Conservation (phyloP, 257 asterid genomes). For the Scutellaria baicalensis region DNA sequence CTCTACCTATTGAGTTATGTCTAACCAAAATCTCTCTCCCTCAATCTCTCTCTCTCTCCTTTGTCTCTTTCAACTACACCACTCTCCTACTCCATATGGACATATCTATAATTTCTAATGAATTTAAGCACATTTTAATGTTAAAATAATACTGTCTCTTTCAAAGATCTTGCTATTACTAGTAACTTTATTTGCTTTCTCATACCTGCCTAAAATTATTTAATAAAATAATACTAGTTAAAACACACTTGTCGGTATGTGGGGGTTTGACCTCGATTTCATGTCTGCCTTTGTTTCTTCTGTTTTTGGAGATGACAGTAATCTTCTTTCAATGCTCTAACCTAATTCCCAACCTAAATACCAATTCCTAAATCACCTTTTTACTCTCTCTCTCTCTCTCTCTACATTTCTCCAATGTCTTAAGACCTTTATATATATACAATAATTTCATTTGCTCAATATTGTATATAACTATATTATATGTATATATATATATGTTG, state of each 20-base stretch:
- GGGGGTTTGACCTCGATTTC: slow-evolving; percentile 33
- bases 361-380: neutral
- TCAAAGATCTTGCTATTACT: neutral
- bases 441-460: too few species aligned
- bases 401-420: too few species aligned
- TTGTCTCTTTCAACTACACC: slow-evolving; percentile 18
- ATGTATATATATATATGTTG: too few species aligned
- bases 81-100: neutral
- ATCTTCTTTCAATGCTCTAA: slow-evolving; percentile 3
- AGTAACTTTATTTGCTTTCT: neutral
- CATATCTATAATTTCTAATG: slow-evolving; percentile 5
- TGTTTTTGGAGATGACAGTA: slow-evolving; percentile 16
- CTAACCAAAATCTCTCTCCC: neutral
- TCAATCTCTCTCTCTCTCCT: neutral
- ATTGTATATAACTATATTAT: too few species aligned
- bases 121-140: slow-evolving; percentile 12
- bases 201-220: neutral
- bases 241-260: slow-evolving; percentile 6
- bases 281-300: neutral
- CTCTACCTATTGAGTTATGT: slow-evolving; percentile 9
- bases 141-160: slow-evolving; percentile 5
- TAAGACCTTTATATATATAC: too few species aligned
- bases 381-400: too few species aligned
- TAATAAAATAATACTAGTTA: neutral
- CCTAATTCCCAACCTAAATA: neutral